Evolutionary conservation across 148 eudicot species (phyloP), one percentile per base, ranked within the genome.

Genomic region (Talinum fruticosum): DNA sequence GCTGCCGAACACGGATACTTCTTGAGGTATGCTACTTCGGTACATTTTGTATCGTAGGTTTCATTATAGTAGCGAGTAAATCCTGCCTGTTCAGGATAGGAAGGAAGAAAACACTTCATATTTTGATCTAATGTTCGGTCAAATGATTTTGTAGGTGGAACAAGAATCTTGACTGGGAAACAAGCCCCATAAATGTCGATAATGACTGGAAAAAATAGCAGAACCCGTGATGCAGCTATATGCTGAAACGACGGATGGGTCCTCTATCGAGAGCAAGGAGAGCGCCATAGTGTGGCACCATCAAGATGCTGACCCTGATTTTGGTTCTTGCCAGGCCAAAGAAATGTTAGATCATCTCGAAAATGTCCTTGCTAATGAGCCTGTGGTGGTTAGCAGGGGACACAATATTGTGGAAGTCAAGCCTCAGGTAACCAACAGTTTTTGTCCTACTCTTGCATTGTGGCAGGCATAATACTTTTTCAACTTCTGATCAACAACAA

Each of bases 1-100:
- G 96, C 96, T 75, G 96, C 96, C 73, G 96, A 91, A 76, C 96
- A 91, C 83, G 96, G 96, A n/a, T 91, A 82, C 74, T 89, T 89
- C 54, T 71, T 89, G 74, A 88, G 96, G 96, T 91, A 84, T 37
- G 81, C 24, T 74, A 23, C 30, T 37, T 34, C 26, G 29, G 0
- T 14, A 70, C 33, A 38, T n/a, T 70, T 21, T 70, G 18, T 21
- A 12, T 62, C n/a, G 28, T 57, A 28, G 6, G 28, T 57, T 5
- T 0, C 12, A 57, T n/a, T n/a, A 51, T 5, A 18, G 3, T 16
- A 23, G 18, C 57, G 16, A 18, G 64, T n/a, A n/a, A 57, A 23
- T 8, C n/a, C n/a, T n/a, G n/a, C n/a, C n/a, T n/a, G n/a, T n/a
- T n/a, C n/a, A n/a, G n/a, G n/a, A n/a, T 1, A 4, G 12, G 12